Percentiles rank a stretch among this genome's conserved stretches.
phyloP scores from a whole-genome alignment of 371 early-diverging fungal species.

The Saksenaea vasiformis region DNA sequence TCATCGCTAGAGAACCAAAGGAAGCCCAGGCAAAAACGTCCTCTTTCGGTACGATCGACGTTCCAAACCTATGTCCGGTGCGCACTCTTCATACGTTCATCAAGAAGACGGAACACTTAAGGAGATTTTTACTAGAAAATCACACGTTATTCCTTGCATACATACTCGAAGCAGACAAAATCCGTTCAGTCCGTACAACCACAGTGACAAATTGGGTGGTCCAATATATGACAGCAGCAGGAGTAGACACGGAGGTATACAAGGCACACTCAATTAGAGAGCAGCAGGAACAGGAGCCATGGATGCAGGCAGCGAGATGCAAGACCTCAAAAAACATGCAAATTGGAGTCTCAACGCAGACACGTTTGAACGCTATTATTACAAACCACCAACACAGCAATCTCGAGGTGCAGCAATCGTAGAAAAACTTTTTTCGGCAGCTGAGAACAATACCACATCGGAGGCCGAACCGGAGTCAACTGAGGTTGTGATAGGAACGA shows the following conservation, averaged over 20 bases:
- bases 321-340: conserved; percentile 5
- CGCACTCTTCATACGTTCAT: background rate
- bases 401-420: too few species aligned
- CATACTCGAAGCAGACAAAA: background rate
- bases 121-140: background rate
- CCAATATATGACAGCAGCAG: background rate
- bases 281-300: conserved; percentile 10
- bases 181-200: background rate
- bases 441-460: too few species aligned
- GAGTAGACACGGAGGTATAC: background rate
- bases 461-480: too few species aligned
- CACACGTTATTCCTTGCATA: background rate
- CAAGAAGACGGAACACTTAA: background rate
- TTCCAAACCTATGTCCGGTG: background rate
- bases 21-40: background rate
- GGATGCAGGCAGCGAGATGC: background rate
- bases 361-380: conserved; percentile 13
- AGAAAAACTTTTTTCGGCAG: too few species aligned
- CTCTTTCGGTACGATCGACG: background rate
- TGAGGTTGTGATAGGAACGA: too few species aligned
- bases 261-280: background rate
- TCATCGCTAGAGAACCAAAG: background rate
- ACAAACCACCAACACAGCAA: background rate
- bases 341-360: conserved; percentile 7
- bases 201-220: background rate